Evolutionary conservation across 2,329 filamentous ascomycete species (phyloP).

Genomic region (Stachybotrys elegans): DNA sequence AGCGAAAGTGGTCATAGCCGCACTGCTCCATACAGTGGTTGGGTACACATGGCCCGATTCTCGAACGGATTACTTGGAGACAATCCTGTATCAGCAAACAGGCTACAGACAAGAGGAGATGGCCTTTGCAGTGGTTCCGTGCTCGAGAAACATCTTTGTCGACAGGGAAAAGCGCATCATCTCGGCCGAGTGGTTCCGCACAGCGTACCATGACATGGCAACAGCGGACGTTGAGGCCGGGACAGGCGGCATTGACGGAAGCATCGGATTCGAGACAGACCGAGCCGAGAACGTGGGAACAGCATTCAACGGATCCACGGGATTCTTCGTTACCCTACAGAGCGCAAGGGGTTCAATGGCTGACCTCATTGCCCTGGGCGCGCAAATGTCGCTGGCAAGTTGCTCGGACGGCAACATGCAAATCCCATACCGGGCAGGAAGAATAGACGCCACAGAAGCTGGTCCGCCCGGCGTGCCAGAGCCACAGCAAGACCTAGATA

Average conservation of each 20-base stretch:
- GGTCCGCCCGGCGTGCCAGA: constrained; percentile 9
- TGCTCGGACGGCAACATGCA: not conserved
- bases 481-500: constrained; percentile 8
- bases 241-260: constrained; percentile 23
- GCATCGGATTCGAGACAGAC: constrained; percentile 23
- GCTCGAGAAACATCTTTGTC: constrained; percentile 15
- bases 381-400: not conserved
- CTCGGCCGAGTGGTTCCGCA: constrained; percentile 25
- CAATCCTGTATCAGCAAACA: not conserved
- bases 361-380: not conserved
- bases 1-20: too few species aligned
- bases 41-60: not conserved
- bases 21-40: too few species aligned
- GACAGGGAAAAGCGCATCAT: constrained; percentile 29
- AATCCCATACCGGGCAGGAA: not conserved
- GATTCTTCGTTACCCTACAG: not conserved
- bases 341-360: not conserved
- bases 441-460: constrained; percentile 9
- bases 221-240: constrained; percentile 20
- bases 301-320: constrained; percentile 16
- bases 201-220: constrained; percentile 24
- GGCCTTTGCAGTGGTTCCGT: not conserved
- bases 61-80: not conserved
- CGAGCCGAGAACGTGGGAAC: constrained; percentile 21
- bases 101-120: not conserved